Evolutionary conservation across 805 yeast species (phyloP), one percentile per base, ranked within the genome.

Genomic region (Maudiozyma barnettii): DNA sequence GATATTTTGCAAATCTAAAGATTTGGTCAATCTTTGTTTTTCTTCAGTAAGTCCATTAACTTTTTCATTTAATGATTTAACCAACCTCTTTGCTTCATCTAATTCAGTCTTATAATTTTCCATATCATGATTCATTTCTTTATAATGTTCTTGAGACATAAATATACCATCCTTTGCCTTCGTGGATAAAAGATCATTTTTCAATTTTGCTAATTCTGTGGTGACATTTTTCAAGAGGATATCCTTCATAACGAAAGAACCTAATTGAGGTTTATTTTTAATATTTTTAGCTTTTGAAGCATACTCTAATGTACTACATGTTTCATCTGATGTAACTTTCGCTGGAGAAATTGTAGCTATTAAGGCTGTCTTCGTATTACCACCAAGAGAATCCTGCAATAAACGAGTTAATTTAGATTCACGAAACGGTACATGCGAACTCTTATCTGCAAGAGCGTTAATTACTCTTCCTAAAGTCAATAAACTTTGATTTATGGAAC

Each of bases 271-370:
- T 59, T 75, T 79, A 59, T 82, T 82, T 56, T 77, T 78, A 51
- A 89, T 86, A 52, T 79, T 82, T 53, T 87, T 85, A 2, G 96
- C 96, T 50, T 89, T 80, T 45, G 81, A 78, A 3, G 96, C 96
- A 63, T 89, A 89, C 53, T 87, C 93, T 45, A 89, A 70, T 0
- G 96, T 89, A 54, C 93, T 84, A 39, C 82, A 62, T 0, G 96
- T 85, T 61, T 89, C 96, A 26, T 84, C 90, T n/a, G 79, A 68
- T 50, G 83, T 84, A 26, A 78, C 71, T 49, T 75, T 75, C 0
- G 95, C 95, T 0, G 96, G 95, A 7, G 95, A 85, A 2, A 89
- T 75, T 0, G 95, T 89, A 1, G 96, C 95, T 22, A 89, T 84
- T 47, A 89, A 72, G 30, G 90, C 82, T 0, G 97, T 89, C 58